These are phyloP conservation scores for Phytophthora idaei DNA, from an alignment of 352 stramenopile genomes.

Conservation along the genomic window DNA sequence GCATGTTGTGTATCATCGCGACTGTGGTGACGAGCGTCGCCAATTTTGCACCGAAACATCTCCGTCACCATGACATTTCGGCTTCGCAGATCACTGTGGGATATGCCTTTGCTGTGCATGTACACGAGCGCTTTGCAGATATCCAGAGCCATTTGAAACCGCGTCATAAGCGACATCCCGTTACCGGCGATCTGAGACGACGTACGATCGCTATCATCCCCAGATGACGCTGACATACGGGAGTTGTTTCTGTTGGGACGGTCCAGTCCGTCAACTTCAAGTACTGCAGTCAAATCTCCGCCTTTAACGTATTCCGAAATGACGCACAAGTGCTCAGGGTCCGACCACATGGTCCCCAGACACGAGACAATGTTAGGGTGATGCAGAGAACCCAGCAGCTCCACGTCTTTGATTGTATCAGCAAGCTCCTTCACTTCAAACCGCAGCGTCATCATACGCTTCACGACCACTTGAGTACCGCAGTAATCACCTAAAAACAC, in stretches of 20 bases:
- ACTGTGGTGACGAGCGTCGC: slow-evolving; percentile 53
- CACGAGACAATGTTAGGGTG: slow-evolving; percentile 75
- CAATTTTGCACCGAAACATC: slow-evolving; percentile 62
- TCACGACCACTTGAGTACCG: slow-evolving; percentile 64
- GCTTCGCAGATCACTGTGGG: slow-evolving; percentile 69
- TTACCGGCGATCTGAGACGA: slow-evolving; percentile 20
- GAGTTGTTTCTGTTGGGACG: slow-evolving; percentile 29
- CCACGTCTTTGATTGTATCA: slow-evolving; percentile 77
- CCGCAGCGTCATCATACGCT: slow-evolving; percentile 69
- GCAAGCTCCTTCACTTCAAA: slow-evolving; percentile 63
- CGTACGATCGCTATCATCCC: slow-evolving; percentile 15
- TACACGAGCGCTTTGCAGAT: slow-evolving; percentile 60
- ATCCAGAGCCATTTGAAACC: slow-evolving; percentile 68
- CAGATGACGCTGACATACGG: slow-evolving; percentile 8
- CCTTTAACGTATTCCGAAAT: slow-evolving; percentile 72
- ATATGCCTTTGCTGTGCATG: slow-evolving; percentile 53
- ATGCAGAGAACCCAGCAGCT: slow-evolving; percentile 57
- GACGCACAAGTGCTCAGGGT: slow-evolving; percentile 64
- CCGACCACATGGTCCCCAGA: slow-evolving; percentile 75
- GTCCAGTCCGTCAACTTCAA: slow-evolving; percentile 57
- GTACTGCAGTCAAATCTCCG: slow-evolving; percentile 59
- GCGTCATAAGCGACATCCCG: slow-evolving; percentile 36
- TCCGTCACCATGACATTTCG: slow-evolving; percentile 73
- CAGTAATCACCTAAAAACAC: slow-evolving; percentile 70
- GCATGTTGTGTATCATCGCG: slow-evolving; percentile 31